Percentiles rank a stretch among this genome's conserved stretches.
Conservation (phyloP, 1,284 basidiomycete species). For the Pyrrhoderma noxium region DNA sequence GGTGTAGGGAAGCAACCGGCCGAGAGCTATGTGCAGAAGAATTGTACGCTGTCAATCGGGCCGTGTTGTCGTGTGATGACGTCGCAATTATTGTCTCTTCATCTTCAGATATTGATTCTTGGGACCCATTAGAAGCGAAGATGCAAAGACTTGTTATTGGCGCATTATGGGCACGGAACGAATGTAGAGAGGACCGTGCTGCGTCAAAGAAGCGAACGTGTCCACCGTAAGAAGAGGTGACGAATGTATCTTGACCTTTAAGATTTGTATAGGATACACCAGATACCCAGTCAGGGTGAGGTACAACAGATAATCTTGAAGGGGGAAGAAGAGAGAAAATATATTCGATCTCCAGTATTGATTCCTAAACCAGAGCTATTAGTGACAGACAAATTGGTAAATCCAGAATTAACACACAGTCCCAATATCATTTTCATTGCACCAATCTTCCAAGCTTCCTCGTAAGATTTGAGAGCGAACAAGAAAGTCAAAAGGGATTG, state of each 20-base stretch:
- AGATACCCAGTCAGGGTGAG: constrained; percentile 94
- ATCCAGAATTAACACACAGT: constrained; percentile 39
- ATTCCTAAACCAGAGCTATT: constrained; percentile 47
- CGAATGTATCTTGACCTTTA: constrained; percentile 50
- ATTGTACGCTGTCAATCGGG: constrained; percentile 52
- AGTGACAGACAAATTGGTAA: constrained; percentile 6
- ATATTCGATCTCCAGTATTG: constrained; percentile 91
- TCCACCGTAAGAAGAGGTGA: constrained; percentile 80
- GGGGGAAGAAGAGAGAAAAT: constrained; percentile 90
- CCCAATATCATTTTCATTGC: constrained; percentile 60
- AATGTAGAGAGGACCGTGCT: constrained; percentile 47
- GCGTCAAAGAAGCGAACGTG: constrained; percentile 69
- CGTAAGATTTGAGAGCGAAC: constrained; percentile 78
- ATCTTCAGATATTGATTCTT: constrained; percentile 18
- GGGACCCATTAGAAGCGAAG: constrained; percentile 35
- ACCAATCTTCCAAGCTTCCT: constrained; percentile 72
- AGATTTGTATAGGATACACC: constrained; percentile 53
- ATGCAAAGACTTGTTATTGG: constrained; percentile 70
- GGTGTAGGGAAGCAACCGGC: constrained; percentile 55
- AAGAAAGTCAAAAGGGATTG: constrained; percentile 93
- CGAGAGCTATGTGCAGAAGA: constrained; percentile 27
- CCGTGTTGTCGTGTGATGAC: constrained; percentile 78
- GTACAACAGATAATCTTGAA: constrained; percentile 70
- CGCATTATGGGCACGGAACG: constrained; percentile 48
- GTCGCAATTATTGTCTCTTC: constrained; percentile 57